phyloP scores from a whole-genome alignment of 371 early-diverging fungal species.

The Rhizomucor miehei region DNA sequence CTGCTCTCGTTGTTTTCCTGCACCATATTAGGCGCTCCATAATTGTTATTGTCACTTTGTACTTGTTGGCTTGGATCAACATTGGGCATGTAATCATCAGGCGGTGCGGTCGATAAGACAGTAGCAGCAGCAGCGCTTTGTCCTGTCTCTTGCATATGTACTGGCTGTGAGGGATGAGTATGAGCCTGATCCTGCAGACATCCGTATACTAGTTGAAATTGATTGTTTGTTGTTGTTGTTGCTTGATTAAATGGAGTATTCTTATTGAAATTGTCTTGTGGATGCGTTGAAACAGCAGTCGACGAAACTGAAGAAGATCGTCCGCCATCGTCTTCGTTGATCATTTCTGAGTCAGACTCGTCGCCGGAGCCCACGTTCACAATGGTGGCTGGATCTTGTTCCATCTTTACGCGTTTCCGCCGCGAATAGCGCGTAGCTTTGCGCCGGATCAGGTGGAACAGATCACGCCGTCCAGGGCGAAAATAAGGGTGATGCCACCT shows the following conservation, averaged over 20 bases:
- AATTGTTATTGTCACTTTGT: too few relatives aligned
- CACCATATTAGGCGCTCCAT: neutral
- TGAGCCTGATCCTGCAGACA: constrained; percentile 2
- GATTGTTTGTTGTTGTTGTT: constrained; percentile 3
- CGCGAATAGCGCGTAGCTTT: constrained; percentile 40
- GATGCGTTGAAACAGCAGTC: constrained; percentile 3
- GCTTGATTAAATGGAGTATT: neutral
- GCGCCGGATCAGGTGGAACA: constrained; percentile 48
- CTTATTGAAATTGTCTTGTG: constrained; percentile 3
- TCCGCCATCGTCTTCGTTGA: constrained; percentile 9
- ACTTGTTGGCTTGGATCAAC: too few relatives aligned
- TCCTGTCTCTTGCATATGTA: constrained; percentile 1
- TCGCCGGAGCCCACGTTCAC: constrained; percentile 34
- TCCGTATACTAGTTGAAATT: constrained; percentile 7
- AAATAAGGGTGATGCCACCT: constrained; percentile 52
- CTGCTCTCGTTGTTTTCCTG: neutral
- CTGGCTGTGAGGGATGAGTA: constrained; percentile 1
- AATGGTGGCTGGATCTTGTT: constrained; percentile 37
- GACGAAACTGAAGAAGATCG: constrained; percentile 20
- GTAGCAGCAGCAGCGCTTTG: neutral
- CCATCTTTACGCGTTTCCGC: constrained; percentile 25
- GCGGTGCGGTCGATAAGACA: neutral
- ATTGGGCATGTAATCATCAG: too few relatives aligned
- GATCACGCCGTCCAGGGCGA: constrained; percentile 43
- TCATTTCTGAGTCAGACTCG: constrained; percentile 30